phyloP scores from a whole-genome alignment of 1,284 basidiomycete genomes.

The Papiliotrema flavescens region DNA sequence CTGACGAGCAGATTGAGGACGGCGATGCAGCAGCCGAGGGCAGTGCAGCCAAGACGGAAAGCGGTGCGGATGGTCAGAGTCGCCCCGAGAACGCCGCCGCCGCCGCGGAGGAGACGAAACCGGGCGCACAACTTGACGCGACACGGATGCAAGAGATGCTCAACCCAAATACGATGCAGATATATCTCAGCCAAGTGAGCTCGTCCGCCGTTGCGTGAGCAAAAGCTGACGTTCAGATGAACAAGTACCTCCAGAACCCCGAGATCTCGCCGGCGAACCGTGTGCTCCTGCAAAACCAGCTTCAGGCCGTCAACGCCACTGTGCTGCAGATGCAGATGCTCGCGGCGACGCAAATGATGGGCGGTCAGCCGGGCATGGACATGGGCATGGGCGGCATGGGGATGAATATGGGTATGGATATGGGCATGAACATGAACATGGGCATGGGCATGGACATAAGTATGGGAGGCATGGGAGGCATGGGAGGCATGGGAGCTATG shows the following conservation, averaged over 20 bases:
- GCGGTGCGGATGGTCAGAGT: background rate
- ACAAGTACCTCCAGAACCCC: conserved; percentile 37
- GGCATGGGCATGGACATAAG: conserved; percentile 8
- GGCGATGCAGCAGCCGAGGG: background rate
- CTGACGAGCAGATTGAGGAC: background rate
- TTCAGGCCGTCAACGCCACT: conserved; percentile 37
- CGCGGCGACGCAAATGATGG: conserved; percentile 22
- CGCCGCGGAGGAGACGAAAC: background rate
- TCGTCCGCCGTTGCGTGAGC: background rate
- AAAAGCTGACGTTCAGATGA: conserved; percentile 18
- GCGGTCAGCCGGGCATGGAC: conserved; percentile 4
- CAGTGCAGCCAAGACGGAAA: background rate
- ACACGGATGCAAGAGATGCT: conserved; percentile 23
- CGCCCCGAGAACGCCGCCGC: background rate
- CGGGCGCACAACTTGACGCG: conserved; percentile 7
- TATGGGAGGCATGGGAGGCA: conserved; percentile 6
- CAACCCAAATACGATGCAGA: conserved; percentile 29
- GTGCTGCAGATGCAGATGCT: conserved; percentile 43
- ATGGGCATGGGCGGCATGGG: conserved; percentile 7
- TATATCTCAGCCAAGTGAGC: conserved; percentile 27
- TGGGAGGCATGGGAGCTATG: conserved; percentile 9
- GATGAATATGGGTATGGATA: conserved; percentile 6
- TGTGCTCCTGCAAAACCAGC: conserved; percentile 24
- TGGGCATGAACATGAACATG: conserved; percentile 15
- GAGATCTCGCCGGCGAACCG: conserved; percentile 18